Evolutionary conservation across 2,329 filamentous ascomycete genomes (phyloP), one percentile per base, ranked within the genome.

Genomic region (Metarhizium brunneum): DNA sequence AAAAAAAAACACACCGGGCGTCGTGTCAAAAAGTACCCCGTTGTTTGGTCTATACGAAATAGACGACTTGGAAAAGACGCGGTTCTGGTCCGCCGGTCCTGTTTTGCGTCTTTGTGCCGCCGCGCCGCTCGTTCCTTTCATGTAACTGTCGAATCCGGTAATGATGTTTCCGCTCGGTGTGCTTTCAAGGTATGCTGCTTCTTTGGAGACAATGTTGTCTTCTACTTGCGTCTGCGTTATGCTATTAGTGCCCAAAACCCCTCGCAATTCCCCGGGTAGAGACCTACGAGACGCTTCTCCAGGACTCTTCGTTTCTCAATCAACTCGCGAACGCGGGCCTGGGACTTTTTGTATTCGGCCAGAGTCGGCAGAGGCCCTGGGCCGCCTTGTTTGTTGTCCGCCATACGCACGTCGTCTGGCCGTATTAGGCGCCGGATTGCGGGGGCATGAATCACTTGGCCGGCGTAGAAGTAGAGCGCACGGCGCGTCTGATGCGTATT

Each of bases 71-170:
- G 84, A 83, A 69, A 92, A 92, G 54, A 92, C 86, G 60, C 87
- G 79, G 67, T 90, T 88, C 62, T 82, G 79, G 53, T 92, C 88
- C 58, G 78, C 78, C 51, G 86, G 75, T 5, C 81, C 81, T 29
- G 80, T 78, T 69, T 87, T 82, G 65, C 85, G 81, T 66, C 87
- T 77, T 61, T 83, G 78, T 11, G 84, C 79, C 4, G 80, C 79
- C 2, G 79, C 76, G n/a, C 83, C 82, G 8, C 82, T 80, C 18
- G 80, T 81, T 54, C 90, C 92, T 72, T 99, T 99, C 77, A 96
- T 95, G 74, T 97, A 99, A 68, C 91, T 95, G 71, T 99, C 94
- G 71, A 99, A 99, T 25, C 94, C 94, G 51, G 89, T 91, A 69
- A 99, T 92, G 68, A 99, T 97, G 74, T 99, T 99, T 48, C 94